Evolutionary conservation across 164 flowering plant species (phyloP), one percentile per base, ranked within the genome.

Genomic region (Piper longum): DNA sequence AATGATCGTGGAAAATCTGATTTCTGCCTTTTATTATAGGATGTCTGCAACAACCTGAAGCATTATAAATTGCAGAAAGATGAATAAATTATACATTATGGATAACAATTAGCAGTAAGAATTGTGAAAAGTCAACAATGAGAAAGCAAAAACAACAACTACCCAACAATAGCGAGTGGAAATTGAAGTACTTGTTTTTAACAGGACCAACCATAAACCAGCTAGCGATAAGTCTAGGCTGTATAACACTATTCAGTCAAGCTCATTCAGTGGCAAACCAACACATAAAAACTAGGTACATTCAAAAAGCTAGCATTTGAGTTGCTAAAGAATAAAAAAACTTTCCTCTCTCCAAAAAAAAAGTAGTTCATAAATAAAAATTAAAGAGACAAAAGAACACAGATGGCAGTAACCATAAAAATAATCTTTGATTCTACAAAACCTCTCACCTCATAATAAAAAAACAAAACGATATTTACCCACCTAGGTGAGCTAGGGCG

Each of bases 401-500:
- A 48, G 52, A 48, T 48, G 52, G 52, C 14, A 48, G 14, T 9
- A 48, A 2, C 52, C 52, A 48, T 48, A 26, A 26, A 26, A 26
- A 26, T 26, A 26, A 26, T 26, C 36, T 48, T 48, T 4, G 52
- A 48, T 5, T 48, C 14, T 48, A 9, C 14, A 9, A 5, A 9
- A 48, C 52, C 52, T 48, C 9, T 9, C 14, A 8, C 14, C 52
- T 48, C 52, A 48, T 9, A 45, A 44, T 40, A 11, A 4, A 70
- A 36, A 3, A 43, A 48, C n/a, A 4, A 66, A 9, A 56, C 13
- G 2, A 26, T 26, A 62, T 42, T 59, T 57, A 68, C 81, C 72
- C 70, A 85, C 98, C 95, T 84, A 8, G 92, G 96, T 59, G 98
- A 88, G 70, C 73, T 76, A 56, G 73, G 79, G 18, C 82, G 87